Evolutionary conservation across 129 eudicot genomes (phyloP).

Genomic region (Solidago caesia): DNA sequence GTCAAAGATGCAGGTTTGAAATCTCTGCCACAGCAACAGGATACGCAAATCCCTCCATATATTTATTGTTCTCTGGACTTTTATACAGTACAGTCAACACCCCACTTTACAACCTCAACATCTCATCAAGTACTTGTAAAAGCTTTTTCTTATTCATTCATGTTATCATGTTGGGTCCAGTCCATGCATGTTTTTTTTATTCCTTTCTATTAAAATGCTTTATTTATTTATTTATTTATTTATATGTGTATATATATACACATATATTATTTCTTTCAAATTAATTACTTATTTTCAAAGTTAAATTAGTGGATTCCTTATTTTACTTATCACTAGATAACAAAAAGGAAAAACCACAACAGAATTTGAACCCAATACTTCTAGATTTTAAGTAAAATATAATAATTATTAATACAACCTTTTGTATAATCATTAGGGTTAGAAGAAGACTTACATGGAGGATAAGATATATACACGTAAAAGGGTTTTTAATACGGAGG

Average conservation of each 20-base stretch:
- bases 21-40: slow-evolving; percentile 37
- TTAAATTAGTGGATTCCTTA: no score
- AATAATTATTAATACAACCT: no score
- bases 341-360: no score
- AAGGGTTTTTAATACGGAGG: no score
- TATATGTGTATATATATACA: neutral
- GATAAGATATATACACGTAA: no score
- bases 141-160: slow-evolving; percentile 9
- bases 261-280: neutral
- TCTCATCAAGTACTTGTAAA: slow-evolving; percentile 34
- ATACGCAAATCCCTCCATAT: slow-evolving; percentile 31
- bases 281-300: no score
- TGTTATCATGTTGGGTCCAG: slow-evolving; percentile 17
- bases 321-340: no score
- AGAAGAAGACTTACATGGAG: no score
- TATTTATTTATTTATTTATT: neutral
- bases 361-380: no score
- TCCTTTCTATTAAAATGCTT: neutral
- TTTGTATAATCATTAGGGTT: no score
- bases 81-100: slow-evolving; percentile 46
- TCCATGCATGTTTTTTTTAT: neutral
- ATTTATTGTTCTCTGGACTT: slow-evolving; percentile 41
- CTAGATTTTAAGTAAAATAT: no score
- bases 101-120: slow-evolving; percentile 34
- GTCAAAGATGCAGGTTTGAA: slow-evolving; percentile 63